A percentile compares a stretch with the other conserved stretches of the same genome.
phyloP scores from a whole-genome alignment of 257 asterid species.

The Solanum ossicruentum region DNA sequence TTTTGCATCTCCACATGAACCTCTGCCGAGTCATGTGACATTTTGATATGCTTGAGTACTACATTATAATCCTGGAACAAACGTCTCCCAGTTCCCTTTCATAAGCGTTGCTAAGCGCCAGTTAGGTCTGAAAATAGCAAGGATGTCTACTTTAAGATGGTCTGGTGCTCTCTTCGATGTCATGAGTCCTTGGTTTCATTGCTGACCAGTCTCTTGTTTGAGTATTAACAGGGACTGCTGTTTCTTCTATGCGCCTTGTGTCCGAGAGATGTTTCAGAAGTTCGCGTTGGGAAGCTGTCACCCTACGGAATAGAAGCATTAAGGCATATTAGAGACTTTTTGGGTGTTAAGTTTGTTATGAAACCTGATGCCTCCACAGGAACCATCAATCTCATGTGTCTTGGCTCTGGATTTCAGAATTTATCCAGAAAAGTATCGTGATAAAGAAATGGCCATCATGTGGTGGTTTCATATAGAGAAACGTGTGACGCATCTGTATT shows the following conservation, averaged over 20 bases:
- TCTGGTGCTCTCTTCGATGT: background rate
- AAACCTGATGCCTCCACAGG: slow-evolving; percentile 72
- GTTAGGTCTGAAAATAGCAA: background rate
- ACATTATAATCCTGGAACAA: background rate
- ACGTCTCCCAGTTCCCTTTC: background rate
- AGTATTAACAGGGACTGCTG: slow-evolving; percentile 54
- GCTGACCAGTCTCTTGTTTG: background rate
- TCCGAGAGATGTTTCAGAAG: slow-evolving; percentile 83
- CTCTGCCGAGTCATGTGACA: background rate
- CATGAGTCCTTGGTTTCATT: background rate
- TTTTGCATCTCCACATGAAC: background rate
- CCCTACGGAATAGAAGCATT: slow-evolving; percentile 64
- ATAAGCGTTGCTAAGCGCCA: background rate
- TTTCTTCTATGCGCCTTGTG: slow-evolving; percentile 84
- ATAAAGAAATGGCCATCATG: background rate
- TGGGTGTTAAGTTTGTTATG: slow-evolving; percentile 55
- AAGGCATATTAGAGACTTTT: slow-evolving; percentile 59
- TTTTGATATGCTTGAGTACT: background rate
- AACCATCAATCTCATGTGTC: slow-evolving; percentile 66
- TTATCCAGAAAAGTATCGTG: slow-evolving; percentile 65
- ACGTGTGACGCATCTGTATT: background rate
- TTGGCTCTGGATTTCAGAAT: slow-evolving; percentile 84
- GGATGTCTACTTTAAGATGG: background rate
- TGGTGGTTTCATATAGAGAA: background rate
- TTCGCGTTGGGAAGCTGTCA: slow-evolving; percentile 79